These are phyloP conservation scores for Trichoderma koningiopsis DNA, from an alignment of 2,329 filamentous ascomycete genomes.

Conservation along the genomic window DNA sequence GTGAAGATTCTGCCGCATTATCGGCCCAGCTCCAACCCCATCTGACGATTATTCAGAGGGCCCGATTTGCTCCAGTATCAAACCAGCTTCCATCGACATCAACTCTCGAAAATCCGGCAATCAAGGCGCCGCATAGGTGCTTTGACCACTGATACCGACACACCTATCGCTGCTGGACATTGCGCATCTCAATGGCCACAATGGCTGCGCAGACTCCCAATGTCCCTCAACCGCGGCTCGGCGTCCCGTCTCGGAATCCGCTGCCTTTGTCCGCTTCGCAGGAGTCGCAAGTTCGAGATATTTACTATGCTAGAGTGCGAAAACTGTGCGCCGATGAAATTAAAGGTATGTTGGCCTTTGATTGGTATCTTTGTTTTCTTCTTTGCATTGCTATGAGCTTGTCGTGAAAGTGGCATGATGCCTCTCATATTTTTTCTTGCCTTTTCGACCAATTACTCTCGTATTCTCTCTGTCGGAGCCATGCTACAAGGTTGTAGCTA, in stretches of 20 bases:
- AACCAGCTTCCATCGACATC: neutral
- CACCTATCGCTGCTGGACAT: neutral
- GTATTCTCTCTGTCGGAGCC: neutral
- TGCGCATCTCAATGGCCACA: slow-evolving; percentile 30
- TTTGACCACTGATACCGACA: too few species aligned
- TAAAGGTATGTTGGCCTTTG: slow-evolving; percentile 56
- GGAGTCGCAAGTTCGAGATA: slow-evolving; percentile 77
- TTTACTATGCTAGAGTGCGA: slow-evolving; percentile 80
- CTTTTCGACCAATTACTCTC: neutral
- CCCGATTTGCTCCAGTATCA: slow-evolving; percentile 8
- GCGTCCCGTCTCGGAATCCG: slow-evolving; percentile 70
- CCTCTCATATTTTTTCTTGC: neutral
- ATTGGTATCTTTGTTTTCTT: neutral
- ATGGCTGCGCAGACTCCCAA: slow-evolving; percentile 40
- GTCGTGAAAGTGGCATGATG: neutral
- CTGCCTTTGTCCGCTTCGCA: slow-evolving; percentile 80
- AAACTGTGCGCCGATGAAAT: slow-evolving; percentile 75
- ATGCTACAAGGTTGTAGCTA: neutral
- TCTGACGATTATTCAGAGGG: slow-evolving; percentile 18
- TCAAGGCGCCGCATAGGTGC: neutral
- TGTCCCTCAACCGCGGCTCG: slow-evolving; percentile 40
- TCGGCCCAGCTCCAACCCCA: neutral
- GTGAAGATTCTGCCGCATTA: slow-evolving; percentile 26
- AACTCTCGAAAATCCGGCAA: neutral
- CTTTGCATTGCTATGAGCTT: neutral